Percentiles rank a stretch among this genome's conserved stretches.
phyloP scores from a whole-genome alignment of 1,139 yeast genomes.

The Lodderomyces elongisporus region DNA sequence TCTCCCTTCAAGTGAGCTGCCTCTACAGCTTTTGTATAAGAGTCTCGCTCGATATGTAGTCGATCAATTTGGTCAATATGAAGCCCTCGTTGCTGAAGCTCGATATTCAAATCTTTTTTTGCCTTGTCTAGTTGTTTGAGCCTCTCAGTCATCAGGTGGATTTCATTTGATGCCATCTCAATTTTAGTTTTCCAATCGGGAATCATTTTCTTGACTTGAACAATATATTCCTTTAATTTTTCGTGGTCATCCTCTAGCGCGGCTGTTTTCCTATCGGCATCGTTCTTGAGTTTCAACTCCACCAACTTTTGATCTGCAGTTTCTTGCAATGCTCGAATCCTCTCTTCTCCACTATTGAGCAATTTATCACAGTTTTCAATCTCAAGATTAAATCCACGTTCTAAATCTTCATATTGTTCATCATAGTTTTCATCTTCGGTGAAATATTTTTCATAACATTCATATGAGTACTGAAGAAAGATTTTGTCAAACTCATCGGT shows the following conservation, averaged over 20 bases:
- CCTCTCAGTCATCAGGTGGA: conserved; percentile 8
- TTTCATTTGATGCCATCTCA: conserved; percentile 8
- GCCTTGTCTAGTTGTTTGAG: conserved; percentile 40
- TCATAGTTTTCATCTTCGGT: conserved; percentile 57
- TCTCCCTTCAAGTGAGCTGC: conserved; percentile 40
- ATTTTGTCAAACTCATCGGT: conserved; percentile 50
- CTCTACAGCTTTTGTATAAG: conserved; percentile 54
- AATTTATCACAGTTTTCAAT: conserved; percentile 39
- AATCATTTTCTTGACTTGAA: conserved; percentile 60
- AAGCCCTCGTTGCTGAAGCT: conserved; percentile 51
- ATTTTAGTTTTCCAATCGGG: conserved; percentile 48
- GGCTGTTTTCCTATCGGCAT: conserved; percentile 51
- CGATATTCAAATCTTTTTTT: conserved; percentile 40
- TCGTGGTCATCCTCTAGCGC: conserved; percentile 69
- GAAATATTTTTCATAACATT: conserved; percentile 64
- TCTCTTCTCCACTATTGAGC: conserved; percentile 20
- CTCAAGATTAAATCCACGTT: conserved; percentile 43
- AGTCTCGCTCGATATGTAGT: conserved; percentile 58
- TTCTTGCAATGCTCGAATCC: conserved; percentile 14
- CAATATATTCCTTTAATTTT: conserved; percentile 68
- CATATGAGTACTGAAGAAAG: conserved; percentile 61
- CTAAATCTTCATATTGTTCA: conserved; percentile 52
- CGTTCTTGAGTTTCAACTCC: conserved; percentile 17
- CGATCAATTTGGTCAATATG: conserved; percentile 59
- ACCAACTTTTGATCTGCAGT: conserved; percentile 14